Percentiles rank a stretch among this genome's conserved stretches.
Evolutionary conservation across 257 asterid species (phyloP).

Genomic region (Nicotiana benthamiana): DNA sequence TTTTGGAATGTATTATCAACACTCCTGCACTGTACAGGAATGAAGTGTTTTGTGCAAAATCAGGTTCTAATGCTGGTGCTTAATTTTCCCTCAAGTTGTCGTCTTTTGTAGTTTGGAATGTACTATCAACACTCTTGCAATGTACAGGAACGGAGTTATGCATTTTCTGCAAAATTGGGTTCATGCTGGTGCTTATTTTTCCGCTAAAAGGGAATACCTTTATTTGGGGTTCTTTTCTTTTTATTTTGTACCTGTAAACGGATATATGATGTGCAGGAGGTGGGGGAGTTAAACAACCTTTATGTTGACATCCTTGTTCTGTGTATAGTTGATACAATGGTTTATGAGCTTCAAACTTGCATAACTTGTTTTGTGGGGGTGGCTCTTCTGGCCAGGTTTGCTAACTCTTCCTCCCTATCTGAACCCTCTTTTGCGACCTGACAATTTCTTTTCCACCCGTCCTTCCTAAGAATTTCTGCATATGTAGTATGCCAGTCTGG

Average conservation of each 20-base stretch:
- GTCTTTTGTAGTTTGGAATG: conserved; percentile 4
- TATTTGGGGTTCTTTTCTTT: background rate
- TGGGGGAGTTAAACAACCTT: background rate
- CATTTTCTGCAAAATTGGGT: background rate
- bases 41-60: background rate
- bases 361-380: background rate
- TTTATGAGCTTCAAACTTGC: conserved; percentile 2
- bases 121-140: background rate
- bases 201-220: background rate
- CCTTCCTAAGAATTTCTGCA: background rate
- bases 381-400: background rate
- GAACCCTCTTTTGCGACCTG: background rate
- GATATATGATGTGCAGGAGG: background rate
- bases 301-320: background rate
- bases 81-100: background rate
- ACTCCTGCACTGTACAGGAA: background rate
- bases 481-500: background rate
- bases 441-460: background rate
- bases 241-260: background rate
- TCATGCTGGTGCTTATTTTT: background rate
- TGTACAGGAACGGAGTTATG: background rate
- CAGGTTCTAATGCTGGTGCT: too few species aligned
- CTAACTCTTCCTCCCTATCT: background rate
- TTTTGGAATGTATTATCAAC: background rate
- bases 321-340: background rate